A percentile compares a stretch with the other conserved stretches of the same genome.
phyloP scores from a whole-genome alignment of 176 grass and related monocot species.

The Oryza meridionalis region DNA sequence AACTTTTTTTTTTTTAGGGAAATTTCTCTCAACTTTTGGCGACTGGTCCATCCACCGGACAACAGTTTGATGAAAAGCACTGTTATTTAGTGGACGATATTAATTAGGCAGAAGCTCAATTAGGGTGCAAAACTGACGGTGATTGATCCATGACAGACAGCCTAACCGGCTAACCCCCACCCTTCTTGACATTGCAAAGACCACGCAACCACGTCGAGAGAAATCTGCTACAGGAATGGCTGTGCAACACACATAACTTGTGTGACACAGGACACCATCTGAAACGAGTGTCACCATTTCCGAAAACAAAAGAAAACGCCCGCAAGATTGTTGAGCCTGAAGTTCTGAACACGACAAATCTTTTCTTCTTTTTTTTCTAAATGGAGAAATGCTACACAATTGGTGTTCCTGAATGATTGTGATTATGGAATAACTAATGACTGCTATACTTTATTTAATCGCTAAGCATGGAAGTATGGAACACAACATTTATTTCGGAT shows the following conservation, averaged over 20 bases:
- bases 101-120: background rate
- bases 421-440: background rate
- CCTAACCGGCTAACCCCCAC: background rate
- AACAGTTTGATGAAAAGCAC: background rate
- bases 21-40: background rate
- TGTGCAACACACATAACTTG: background rate
- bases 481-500: background rate
- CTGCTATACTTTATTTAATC: background rate
- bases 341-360: background rate
- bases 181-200: slow-evolving; percentile 9
- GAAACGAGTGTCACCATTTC: background rate
- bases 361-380: background rate
- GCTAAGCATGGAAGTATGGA: background rate
- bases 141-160: background rate
- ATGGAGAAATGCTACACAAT: background rate
- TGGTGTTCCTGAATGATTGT: background rate
- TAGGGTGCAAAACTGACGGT: background rate
- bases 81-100: background rate
- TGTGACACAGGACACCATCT: background rate
- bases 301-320: background rate
- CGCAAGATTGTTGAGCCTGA: background rate
- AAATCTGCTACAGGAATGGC: background rate
- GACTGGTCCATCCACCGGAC: background rate
- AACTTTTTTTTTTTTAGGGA: too few relatives aligned
- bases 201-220: background rate